These are phyloP conservation scores for Sodiomyces alkalinus DNA, from an alignment of 2,329 filamentous ascomycete genomes.

Conservation along the genomic window DNA sequence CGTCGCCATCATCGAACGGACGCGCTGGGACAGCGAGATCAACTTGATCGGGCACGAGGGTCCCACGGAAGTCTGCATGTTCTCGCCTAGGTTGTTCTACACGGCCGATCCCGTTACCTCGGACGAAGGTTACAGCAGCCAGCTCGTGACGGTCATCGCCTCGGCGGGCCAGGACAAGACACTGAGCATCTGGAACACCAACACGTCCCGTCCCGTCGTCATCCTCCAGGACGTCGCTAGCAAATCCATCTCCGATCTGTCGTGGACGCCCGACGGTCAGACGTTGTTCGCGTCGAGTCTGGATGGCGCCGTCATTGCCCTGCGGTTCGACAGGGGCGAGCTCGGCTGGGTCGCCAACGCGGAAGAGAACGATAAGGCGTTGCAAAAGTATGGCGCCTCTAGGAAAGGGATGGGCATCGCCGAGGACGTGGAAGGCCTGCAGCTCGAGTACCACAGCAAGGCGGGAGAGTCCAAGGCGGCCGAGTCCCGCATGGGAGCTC, in stretches of 20 bases:
- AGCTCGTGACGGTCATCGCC: constrained; percentile 78
- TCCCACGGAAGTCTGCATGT: constrained; percentile 92
- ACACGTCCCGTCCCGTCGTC: constrained; percentile 77
- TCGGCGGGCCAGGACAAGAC: constrained; percentile 96
- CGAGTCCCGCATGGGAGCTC: constrained; percentile 91
- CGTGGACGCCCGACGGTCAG: constrained; percentile 86
- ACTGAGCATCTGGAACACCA: constrained; percentile 94
- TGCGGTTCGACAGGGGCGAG: constrained; percentile 74
- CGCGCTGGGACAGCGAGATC: constrained; percentile 90
- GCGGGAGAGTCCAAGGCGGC: constrained; percentile 79
- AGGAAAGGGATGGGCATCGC: constrained; percentile 80
- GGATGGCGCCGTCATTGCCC: constrained; percentile 73
- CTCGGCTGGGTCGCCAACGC: constrained; percentile 75
- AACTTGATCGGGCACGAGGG: constrained; percentile 95
- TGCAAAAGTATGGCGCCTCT: constrained; percentile 84
- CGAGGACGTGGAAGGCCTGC: constrained; percentile 78
- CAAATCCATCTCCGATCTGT: constrained; percentile 87
- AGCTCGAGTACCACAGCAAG: constrained; percentile 83
- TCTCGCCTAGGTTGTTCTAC: constrained; percentile 82
- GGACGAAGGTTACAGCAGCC: constrained; percentile 28
- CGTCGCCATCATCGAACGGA: constrained; percentile 86
- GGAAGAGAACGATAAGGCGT: constrained; percentile 80
- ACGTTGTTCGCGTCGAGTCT: constrained; percentile 75
- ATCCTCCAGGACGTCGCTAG: constrained; percentile 77
- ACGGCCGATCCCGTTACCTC: constrained; percentile 47